phyloP scores from a whole-genome alignment of 108 stramenopile species.

The Skeletonema tropicum region DNA sequence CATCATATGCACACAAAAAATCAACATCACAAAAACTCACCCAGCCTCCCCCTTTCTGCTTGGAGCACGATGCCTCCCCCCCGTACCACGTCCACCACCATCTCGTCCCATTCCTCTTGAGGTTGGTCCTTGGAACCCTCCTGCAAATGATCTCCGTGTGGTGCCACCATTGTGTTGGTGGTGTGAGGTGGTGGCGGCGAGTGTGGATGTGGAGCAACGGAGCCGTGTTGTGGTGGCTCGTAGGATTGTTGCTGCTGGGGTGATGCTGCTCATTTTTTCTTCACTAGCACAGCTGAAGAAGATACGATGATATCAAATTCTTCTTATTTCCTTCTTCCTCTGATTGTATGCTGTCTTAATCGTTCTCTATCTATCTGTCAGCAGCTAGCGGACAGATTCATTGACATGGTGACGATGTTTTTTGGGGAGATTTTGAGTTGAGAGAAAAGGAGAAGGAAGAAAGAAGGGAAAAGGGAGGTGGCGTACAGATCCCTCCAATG shows the following conservation, averaged over 20 bases:
- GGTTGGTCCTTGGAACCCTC: constrained; percentile 31
- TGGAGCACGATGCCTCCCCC: constrained; percentile 32
- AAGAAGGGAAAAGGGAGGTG: no score
- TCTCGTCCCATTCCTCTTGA: constrained; percentile 36
- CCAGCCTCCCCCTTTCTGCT: constrained; percentile 1
- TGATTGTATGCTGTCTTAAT: no score
- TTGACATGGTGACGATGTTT: background rate
- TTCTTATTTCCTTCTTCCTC: no score
- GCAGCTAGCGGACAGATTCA: no score
- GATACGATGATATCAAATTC: no score
- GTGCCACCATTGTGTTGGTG: background rate
- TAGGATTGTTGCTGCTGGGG: background rate
- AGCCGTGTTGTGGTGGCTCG: background rate
- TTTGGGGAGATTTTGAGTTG: background rate
- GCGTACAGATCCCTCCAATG: no score
- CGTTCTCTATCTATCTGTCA: no score
- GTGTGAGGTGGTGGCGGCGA: background rate
- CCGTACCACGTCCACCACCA: constrained; percentile 42
- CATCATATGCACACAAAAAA: background rate
- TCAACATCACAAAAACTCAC: background rate
- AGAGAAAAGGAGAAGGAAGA: no score
- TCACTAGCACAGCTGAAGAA: no score
- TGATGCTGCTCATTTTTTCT: background rate
- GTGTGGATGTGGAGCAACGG: background rate
- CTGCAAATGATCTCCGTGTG: background rate